A percentile compares a stretch with the other conserved stretches of the same genome.
Evolutionary conservation across 305 asterid genomes (phyloP).

Genomic region (Stenogyne calaminthoides): DNA sequence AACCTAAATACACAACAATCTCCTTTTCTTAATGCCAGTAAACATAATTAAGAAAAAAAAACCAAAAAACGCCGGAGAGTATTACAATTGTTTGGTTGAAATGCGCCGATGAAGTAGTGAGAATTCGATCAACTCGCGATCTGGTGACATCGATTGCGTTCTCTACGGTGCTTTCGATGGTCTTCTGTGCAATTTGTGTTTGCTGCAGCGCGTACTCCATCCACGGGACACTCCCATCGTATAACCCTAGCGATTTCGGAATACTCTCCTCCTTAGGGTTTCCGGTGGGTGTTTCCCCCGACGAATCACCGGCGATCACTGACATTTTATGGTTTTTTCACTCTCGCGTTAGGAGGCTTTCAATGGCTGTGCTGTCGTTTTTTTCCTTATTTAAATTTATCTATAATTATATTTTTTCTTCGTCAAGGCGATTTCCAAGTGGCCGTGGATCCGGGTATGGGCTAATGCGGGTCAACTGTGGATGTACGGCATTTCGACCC

Average conservation of each 20-base stretch:
- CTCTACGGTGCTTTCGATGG: constrained; percentile 54
- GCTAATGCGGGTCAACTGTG: not conserved
- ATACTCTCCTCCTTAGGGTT: constrained; percentile 16
- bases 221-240: constrained; percentile 54
- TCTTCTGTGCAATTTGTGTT: constrained; percentile 63
- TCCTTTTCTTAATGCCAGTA: not conserved
- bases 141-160: constrained; percentile 60
- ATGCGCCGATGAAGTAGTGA: constrained; percentile 82
- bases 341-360: constrained; percentile 17
- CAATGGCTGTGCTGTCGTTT: not conserved
- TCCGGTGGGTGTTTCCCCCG: constrained; percentile 40
- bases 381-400: no score
- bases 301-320: constrained; percentile 53
- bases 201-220: constrained; percentile 65
- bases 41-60: not conserved
- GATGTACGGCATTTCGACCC: not conserved
- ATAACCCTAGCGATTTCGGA: constrained; percentile 36
- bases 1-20: not conserved
- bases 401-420: not conserved
- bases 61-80: constrained; percentile 18
- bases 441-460: constrained; percentile 14
- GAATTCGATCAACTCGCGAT: constrained; percentile 70
- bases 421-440: constrained; percentile 4
- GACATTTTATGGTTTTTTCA: constrained; percentile 39
- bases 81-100: constrained; percentile 74